Evolutionary conservation across 345 rosid genomes (phyloP), one percentile per base, ranked within the genome.

Genomic region (Citrus hindsii): DNA sequence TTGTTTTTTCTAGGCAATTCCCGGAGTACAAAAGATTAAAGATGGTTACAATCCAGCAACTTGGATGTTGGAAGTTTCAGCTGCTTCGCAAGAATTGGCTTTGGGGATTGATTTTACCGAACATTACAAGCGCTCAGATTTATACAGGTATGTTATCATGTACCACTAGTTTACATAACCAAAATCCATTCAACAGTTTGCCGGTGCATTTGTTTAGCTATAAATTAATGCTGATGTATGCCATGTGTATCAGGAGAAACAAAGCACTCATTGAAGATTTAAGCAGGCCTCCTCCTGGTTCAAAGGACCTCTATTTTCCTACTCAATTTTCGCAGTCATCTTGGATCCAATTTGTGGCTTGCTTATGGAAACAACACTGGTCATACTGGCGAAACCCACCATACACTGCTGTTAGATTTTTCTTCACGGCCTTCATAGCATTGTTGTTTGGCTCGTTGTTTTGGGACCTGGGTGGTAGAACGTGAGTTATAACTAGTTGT

Each of bases 11-110:
- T 60, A 93, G 97, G 83, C 76, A 74, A 81, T 92, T 73, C 82
- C 81, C 53, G 97, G 97, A 76, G 90, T 89, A 25, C 60, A 69
- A 38, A 90, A 87, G 84, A 91, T 92, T 82, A 84, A 81, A 76
- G 95, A 91, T 27, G 95, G 95, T 4, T 89, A 90, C 77, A 92
- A 94, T 77, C 98, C 98, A 35, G 97, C 97, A 78, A 94, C 97
- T 24, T 92, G 98, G 98, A 92, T 94, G 94, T 82, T 94, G 67
- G 98, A 94, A 83, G 95, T 88, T 55, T 84, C 93, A 8, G 61
- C 79, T 46, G 16, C 84, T 9, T 86, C 94, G 1, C 97, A 94
- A 79, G 98, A 92, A 84, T 40, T 84, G 18, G 82, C 90, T 74
- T 65, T 90, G 79, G 88, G 89, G 58, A 80, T 92, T 7, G 92